Percentiles rank a stretch among this genome's conserved stretches.
These are phyloP conservation scores for Excoecaria cochinchinensis DNA, from an alignment of 345 rosid genomes.

Conservation along the genomic window DNA sequence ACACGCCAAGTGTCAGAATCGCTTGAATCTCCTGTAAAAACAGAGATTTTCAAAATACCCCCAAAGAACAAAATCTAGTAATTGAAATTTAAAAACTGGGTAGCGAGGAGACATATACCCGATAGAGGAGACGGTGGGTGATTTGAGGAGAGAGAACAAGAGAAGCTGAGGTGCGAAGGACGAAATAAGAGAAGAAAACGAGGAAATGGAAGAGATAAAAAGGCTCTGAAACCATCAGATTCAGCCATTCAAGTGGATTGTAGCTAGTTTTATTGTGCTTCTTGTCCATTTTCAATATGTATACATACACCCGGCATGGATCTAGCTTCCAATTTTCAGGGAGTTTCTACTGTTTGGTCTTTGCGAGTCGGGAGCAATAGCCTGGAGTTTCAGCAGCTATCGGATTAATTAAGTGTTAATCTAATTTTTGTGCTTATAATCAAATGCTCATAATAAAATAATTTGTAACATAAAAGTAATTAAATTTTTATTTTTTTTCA, in stretches of 20 bases:
- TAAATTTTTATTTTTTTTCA: too few relatives aligned
- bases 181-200: conserved; percentile 68
- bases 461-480: too few relatives aligned
- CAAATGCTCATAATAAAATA: too few relatives aligned
- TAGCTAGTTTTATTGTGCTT: too few relatives aligned
- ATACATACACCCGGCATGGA: too few relatives aligned
- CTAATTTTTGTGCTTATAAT: too few relatives aligned
- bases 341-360: too few relatives aligned
- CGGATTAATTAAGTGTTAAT: too few relatives aligned
- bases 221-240: conserved; percentile 60
- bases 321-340: too few relatives aligned
- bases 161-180: conserved; percentile 50
- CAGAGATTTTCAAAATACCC: background rate
- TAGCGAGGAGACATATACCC: conserved; percentile 31
- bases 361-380: too few relatives aligned
- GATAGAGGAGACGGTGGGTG: conserved; percentile 42
- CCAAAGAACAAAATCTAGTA: background rate
- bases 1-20: conserved; percentile 50
- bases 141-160: conserved; percentile 44
- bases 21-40: conserved; percentile 82
- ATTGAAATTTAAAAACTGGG: background rate
- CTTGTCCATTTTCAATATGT: too few relatives aligned
- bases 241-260: conserved; percentile 36
- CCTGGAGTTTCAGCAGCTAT: too few relatives aligned
- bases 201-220: conserved; percentile 63